phyloP scores from a whole-genome alignment of 495 filamentous ascomycete species.

The Evansstolkia leycettana region DNA sequence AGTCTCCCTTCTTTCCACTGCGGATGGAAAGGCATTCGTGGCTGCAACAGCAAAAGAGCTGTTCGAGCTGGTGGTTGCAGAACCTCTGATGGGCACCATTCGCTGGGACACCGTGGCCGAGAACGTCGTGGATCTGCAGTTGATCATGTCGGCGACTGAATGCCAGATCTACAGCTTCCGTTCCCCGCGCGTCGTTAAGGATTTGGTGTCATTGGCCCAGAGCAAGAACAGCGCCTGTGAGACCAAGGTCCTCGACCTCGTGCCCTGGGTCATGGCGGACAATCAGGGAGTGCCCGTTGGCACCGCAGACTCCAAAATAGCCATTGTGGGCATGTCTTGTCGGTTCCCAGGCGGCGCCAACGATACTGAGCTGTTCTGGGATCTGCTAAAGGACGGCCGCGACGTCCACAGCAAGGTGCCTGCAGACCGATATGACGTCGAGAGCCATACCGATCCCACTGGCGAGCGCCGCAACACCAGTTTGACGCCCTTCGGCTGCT shows the following conservation, averaged over 20 bases:
- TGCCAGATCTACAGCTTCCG: slow-evolving; percentile 5
- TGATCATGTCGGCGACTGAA: slow-evolving; percentile 10
- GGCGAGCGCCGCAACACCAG: slow-evolving; percentile 22
- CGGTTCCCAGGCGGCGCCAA: slow-evolving; percentile 23
- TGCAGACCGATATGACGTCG: slow-evolving; percentile 25
- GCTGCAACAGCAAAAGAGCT: slow-evolving; percentile 12
- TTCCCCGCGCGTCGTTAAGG: slow-evolving; percentile 3
- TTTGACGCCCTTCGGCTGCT: slow-evolving; percentile 23
- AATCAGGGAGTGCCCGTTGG: background rate
- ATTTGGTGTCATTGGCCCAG: slow-evolving; percentile 2
- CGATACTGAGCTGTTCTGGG: slow-evolving; percentile 23
- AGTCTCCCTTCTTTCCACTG: slow-evolving; percentile 8
- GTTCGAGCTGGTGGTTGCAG: slow-evolving; percentile 16
- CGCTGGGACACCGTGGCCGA: slow-evolving; percentile 15
- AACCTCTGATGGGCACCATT: slow-evolving; percentile 20
- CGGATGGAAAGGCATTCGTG: slow-evolving; percentile 7
- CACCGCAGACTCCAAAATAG: slow-evolving; percentile 18
- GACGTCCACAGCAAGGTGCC: slow-evolving; percentile 27
- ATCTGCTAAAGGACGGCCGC: slow-evolving; percentile 19
- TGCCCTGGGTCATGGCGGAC: background rate
- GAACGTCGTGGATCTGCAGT: slow-evolving; percentile 11
- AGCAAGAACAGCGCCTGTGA: background rate
- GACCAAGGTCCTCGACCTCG: slow-evolving; percentile 3
- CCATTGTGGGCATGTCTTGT: slow-evolving; percentile 30
- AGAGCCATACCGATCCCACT: slow-evolving; percentile 24